A percentile compares a stretch with the other conserved stretches of the same genome.
These are phyloP conservation scores for Fistulifera pelliculosa DNA, from an alignment of 108 stramenopile species.

Conservation along the genomic window DNA sequence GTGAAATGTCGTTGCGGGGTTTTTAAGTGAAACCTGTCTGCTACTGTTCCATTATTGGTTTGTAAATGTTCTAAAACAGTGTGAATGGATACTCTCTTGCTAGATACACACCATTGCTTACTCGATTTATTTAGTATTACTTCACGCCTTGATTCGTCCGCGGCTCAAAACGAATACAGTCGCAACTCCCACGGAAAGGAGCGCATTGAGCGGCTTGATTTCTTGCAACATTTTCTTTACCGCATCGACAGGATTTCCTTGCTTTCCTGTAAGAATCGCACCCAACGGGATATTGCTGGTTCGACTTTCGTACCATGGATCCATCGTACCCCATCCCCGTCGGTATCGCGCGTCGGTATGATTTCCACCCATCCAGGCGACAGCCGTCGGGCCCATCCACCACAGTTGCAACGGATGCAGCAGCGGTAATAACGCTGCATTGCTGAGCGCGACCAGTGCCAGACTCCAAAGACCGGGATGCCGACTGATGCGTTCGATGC, in stretches of 20 bases:
- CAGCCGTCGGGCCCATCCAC: conserved; percentile 61
- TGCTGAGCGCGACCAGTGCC: conserved; percentile 55
- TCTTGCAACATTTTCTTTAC: conserved; percentile 30
- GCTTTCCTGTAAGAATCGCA: conserved; percentile 63
- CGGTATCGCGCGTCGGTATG: conserved; percentile 78
- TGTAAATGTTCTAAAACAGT: no score
- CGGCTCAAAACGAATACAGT: conserved; percentile 25
- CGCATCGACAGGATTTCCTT: conserved; percentile 27
- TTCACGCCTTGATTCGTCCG: neutral
- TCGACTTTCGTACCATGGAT: conserved; percentile 37
- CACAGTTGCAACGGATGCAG: conserved; percentile 44
- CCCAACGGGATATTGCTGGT: conserved; percentile 79
- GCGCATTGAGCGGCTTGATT: conserved; percentile 68
- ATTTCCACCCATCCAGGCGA: conserved; percentile 71
- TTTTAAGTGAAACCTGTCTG: no score
- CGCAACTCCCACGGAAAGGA: conserved; percentile 37
- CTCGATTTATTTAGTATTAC: no score
- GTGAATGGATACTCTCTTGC: no score
- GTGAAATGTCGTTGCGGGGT: conserved; percentile 24
- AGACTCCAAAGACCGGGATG: conserved; percentile 87
- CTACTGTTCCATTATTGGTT: no score
- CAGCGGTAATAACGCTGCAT: conserved; percentile 47
- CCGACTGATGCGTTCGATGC: conserved; percentile 72
- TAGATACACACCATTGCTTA: no score
- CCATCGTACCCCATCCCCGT: conserved; percentile 60